Conservation (phyloP, 441 rosid genomes). For the Erodium moschatum region DNA sequence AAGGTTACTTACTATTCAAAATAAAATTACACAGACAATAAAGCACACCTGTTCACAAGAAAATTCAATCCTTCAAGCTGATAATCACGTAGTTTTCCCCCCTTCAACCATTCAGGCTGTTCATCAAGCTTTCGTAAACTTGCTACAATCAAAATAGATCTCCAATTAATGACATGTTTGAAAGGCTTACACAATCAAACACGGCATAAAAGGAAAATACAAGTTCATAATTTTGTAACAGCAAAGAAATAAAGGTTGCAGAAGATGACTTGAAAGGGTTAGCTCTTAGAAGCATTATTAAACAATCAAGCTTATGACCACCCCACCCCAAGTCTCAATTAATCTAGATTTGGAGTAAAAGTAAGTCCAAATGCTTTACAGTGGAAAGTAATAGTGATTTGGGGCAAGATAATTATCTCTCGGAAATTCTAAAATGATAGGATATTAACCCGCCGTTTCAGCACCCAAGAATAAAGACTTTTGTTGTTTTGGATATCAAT, state of each 20-base stretch:
- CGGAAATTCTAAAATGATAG: background rate
- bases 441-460: background rate
- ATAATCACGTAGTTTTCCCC: conserved; percentile 98
- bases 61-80: conserved; percentile 97
- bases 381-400: background rate
- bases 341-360: background rate
- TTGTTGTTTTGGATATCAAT: background rate
- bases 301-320: background rate
- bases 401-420: background rate
- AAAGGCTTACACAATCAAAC: background rate
- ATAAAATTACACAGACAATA: conserved; percentile 19
- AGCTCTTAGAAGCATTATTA: background rate
- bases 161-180: background rate
- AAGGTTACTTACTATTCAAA: conserved; percentile 13
- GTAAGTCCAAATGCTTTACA: background rate
- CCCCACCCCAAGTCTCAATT: background rate
- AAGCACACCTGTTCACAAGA: conserved; percentile 77
- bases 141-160: conserved; percentile 33
- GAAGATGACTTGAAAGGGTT: background rate
- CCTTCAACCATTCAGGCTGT: conserved; percentile 96
- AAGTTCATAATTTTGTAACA: background rate
- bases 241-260: background rate
- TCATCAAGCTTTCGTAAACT: conserved; percentile 95
- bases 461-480: too few species aligned
- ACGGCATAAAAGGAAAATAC: background rate